Evolutionary conservation across 306 rosid genomes (phyloP).

Genomic region (Acacia melanoxylon): DNA sequence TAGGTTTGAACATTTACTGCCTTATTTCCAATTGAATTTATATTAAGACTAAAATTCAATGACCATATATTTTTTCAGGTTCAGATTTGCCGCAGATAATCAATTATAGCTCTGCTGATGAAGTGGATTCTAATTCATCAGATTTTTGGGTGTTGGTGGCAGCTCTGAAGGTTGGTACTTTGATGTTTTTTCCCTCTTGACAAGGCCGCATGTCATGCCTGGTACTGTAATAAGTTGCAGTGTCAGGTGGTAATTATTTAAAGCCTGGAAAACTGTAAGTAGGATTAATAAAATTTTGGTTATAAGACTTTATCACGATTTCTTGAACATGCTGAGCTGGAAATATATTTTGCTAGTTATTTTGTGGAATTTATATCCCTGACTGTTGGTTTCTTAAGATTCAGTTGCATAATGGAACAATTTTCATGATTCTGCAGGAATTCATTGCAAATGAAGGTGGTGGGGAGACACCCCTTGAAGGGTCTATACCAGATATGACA

Average conservation of each 20-base stretch:
- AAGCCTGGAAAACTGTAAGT: background rate
- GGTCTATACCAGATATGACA: slow-evolving; percentile 10
- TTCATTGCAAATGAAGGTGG: slow-evolving; percentile 86
- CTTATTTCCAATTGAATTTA: slow-evolving; percentile 11
- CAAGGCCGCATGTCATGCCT: background rate
- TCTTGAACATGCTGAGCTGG: background rate
- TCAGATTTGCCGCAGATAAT: slow-evolving; percentile 65
- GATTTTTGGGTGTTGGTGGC: slow-evolving; percentile 96
- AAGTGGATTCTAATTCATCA: slow-evolving; percentile 73
- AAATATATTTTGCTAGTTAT: background rate
- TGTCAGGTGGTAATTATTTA: slow-evolving; percentile 6
- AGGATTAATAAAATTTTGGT: background rate
- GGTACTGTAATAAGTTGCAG: background rate
- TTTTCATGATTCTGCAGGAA: slow-evolving; percentile 57
- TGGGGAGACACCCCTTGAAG: slow-evolving; percentile 43
- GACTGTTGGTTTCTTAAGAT: slow-evolving; percentile 9
- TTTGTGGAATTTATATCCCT: background rate
- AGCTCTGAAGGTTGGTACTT: slow-evolving; percentile 81
- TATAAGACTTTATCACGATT: background rate
- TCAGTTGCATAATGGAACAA: slow-evolving; percentile 22
- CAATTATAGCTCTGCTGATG: slow-evolving; percentile 70
- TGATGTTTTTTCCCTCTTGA: slow-evolving; percentile 23
- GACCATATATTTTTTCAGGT: slow-evolving; percentile 45
- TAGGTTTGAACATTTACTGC: slow-evolving; percentile 7
- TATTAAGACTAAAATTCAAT: slow-evolving; percentile 14